Percentiles rank a stretch among this genome's conserved stretches.
These are phyloP conservation scores for Aspergillus texensis DNA, from an alignment of 2,329 filamentous ascomycete genomes.

Conservation along the genomic window DNA sequence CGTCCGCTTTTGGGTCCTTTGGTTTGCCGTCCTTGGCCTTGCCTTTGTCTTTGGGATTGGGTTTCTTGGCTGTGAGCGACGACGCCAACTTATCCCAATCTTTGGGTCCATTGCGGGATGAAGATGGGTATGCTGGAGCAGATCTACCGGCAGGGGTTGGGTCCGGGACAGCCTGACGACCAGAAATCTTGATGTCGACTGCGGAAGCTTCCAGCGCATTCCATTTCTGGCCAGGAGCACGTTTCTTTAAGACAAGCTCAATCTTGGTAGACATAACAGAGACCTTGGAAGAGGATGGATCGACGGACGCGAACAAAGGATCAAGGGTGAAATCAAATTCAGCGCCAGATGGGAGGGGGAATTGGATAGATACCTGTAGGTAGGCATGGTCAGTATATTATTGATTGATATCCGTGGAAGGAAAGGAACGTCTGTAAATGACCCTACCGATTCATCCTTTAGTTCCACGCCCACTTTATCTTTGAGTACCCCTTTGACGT, in stretches of 20 bases:
- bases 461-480: slow-evolving; percentile 59
- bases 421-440: slow-evolving; percentile 21
- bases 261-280: slow-evolving; percentile 76
- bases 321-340: slow-evolving; percentile 65
- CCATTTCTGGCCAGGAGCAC: slow-evolving; percentile 69
- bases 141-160: slow-evolving; percentile 27
- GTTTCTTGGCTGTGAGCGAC: slow-evolving; percentile 48
- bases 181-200: slow-evolving; percentile 24
- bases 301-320: slow-evolving; percentile 68
- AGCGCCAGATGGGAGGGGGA: slow-evolving; percentile 56
- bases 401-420: slow-evolving; percentile 17
- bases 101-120: slow-evolving; percentile 79
- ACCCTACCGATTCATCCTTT: slow-evolving; percentile 48
- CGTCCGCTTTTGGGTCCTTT: slow-evolving; percentile 31
- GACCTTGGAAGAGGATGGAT: slow-evolving; percentile 61
- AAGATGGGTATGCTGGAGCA: slow-evolving; percentile 77
- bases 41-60: slow-evolving; percentile 33
- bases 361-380: slow-evolving; percentile 57
- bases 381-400: slow-evolving; percentile 12
- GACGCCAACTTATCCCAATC: slow-evolving; percentile 83
- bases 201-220: slow-evolving; percentile 55
- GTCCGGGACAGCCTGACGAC: slow-evolving; percentile 20
- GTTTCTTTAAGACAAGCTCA: slow-evolving; percentile 74
- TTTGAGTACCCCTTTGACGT: slow-evolving; percentile 65
- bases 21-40: slow-evolving; percentile 28